Evolutionary conservation across 305 asterid genomes (phyloP).

Genomic region (Euphrasia arctica): DNA sequence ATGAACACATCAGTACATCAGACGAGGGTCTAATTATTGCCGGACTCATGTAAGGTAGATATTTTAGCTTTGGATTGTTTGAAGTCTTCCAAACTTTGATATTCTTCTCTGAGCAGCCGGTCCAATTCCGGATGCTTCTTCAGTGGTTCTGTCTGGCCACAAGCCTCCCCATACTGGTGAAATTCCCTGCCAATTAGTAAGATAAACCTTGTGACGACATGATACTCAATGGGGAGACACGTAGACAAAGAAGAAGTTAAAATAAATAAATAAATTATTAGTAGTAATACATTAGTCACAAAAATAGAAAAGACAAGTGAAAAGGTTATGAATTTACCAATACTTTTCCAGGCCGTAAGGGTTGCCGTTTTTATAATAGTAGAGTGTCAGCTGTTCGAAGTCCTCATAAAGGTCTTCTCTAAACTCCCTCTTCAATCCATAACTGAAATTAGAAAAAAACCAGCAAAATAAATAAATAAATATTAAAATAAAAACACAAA

Average conservation of each 20-base stretch:
- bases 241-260: too few species aligned
- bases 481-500: slow-evolving; percentile 1
- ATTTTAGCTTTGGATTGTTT: slow-evolving; percentile 47
- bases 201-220: neutral
- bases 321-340: slow-evolving; percentile 45
- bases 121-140: slow-evolving; percentile 73
- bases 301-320: neutral
- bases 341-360: slow-evolving; percentile 94
- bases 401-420: slow-evolving; percentile 67
- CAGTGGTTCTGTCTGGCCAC: slow-evolving; percentile 43
- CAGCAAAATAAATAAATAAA: neutral
- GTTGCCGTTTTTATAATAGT: slow-evolving; percentile 65
- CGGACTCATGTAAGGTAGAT: slow-evolving; percentile 30
- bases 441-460: slow-evolving; percentile 42
- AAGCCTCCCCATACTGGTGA: slow-evolving; percentile 61
- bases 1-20: slow-evolving; percentile 5
- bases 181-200: slow-evolving; percentile 60
- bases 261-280: too few species aligned
- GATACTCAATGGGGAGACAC: neutral
- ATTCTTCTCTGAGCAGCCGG: slow-evolving; percentile 70
- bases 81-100: slow-evolving; percentile 68
- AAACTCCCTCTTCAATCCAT: slow-evolving; percentile 88
- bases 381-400: slow-evolving; percentile 74
- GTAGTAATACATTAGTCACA: neutral
- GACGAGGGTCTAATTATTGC: slow-evolving; percentile 10